phyloP scores from a whole-genome alignment of 768 basidiomycete genomes.

The Mycena vitilis region DNA sequence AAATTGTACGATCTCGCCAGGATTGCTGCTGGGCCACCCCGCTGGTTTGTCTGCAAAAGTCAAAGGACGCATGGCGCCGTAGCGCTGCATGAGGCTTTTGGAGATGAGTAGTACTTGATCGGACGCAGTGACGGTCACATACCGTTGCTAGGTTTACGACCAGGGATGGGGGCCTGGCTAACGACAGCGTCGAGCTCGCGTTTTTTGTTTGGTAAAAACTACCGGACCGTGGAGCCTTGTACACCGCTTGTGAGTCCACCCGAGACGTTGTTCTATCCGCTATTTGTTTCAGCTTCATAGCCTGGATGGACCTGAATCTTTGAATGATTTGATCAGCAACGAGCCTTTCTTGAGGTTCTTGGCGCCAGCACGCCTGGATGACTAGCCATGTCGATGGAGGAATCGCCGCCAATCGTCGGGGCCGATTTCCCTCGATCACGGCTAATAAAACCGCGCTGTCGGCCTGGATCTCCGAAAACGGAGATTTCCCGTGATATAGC shows the following conservation, averaged over 20 bases:
- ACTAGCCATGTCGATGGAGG: conserved; percentile 20
- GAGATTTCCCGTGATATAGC: conserved; percentile 17
- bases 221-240: conserved; percentile 20
- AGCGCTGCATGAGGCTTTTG: neutral
- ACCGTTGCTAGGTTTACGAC: conserved; percentile 12
- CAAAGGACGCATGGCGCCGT: too few relatives aligned
- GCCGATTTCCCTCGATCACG: conserved; percentile 13
- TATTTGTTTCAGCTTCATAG: neutral
- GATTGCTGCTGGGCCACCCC: too few relatives aligned
- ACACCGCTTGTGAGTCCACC: neutral
- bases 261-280: neutral
- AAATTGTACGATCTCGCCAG: conserved; percentile 16
- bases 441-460: neutral
- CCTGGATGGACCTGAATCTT: conserved; percentile 8
- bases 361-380: conserved; percentile 28
- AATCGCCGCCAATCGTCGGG: conserved; percentile 3
- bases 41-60: too few relatives aligned
- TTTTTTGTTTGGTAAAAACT: conserved; percentile 5
- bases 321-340: conserved; percentile 12
- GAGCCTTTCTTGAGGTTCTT: conserved; percentile 22
- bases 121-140: neutral
- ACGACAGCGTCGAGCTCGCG: neutral
- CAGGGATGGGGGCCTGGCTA: conserved; percentile 18
- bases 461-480: conserved; percentile 10
- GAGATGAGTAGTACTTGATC: too few relatives aligned